Evolutionary conservation across 169 alveolate species (phyloP), one percentile per base, ranked within the genome.

Genomic region (Plasmodium blacklocki): DNA sequence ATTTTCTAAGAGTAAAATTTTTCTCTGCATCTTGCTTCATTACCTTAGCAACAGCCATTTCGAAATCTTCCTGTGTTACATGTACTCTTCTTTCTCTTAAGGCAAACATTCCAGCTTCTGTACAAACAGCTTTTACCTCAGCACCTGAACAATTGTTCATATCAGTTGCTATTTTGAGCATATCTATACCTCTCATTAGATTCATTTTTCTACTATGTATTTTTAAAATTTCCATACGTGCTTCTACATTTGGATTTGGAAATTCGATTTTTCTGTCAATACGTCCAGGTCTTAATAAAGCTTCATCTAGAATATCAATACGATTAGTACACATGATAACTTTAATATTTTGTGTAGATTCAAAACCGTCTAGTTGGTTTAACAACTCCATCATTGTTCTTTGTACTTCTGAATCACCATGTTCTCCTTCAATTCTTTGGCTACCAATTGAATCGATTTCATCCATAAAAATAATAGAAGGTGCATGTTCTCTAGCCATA

Each of bases 51-150:
- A 97, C 99, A 7, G 99, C 98, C 97, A 97, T 96, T 75, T 96
- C 98, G 76, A 98, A 98, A 73, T 99, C 99, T 88, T 99, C 99
- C 83, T 98, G 99, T 9, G 99, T 98, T 15, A 99, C 99, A 91
- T 98, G 99, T 73, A 97, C 98, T 93, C 99, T 96, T 86, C 99
- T 96, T 93, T 98, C 99, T 73, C 99, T 96, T 45, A 99, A 95
- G 3, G 99, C 99, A 93, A 98, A 99, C 99, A 99, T 99, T 14
- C 99, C 99, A 0, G 99, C 99, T 94, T 99, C 99, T 15, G 99
- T 97, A 93, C 99, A 99, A n/a, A 98, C 99, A 5, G 99, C 99
- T 93, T 96, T 99, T 11, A 98, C 97, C 88, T 99, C 99, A 0
- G 99, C 99, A 2, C 99, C 99, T 18, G 99, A 96, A 21, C 99